These are phyloP conservation scores for Trichoderma aggressivum DNA, from an alignment of 2,329 filamentous ascomycete genomes.

Conservation along the genomic window DNA sequence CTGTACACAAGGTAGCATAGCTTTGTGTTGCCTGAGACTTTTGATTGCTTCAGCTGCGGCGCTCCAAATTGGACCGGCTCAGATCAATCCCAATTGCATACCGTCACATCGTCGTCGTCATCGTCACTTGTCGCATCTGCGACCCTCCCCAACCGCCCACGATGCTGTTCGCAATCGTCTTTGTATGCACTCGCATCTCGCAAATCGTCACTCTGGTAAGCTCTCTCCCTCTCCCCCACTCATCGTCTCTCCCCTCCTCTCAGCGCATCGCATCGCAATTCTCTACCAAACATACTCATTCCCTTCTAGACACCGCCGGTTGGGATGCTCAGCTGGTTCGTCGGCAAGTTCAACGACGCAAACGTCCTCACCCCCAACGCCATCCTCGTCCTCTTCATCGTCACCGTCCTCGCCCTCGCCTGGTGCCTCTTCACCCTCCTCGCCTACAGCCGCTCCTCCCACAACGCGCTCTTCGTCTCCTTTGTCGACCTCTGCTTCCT, in stretches of 20 bases:
- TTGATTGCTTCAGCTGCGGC: background rate
- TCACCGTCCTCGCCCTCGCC: slow-evolving; percentile 58
- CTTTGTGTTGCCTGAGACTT: background rate
- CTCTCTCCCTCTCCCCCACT: background rate
- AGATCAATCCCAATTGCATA: background rate
- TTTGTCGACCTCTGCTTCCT: slow-evolving; percentile 60
- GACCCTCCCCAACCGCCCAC: slow-evolving; percentile 27
- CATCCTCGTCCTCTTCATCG: slow-evolving; percentile 66
- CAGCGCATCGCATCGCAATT: background rate
- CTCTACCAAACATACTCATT: background rate
- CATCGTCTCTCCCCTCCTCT: background rate
- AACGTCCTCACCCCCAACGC: slow-evolving; percentile 60
- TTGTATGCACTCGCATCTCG: slow-evolving; percentile 59
- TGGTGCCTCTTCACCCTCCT: slow-evolving; percentile 65
- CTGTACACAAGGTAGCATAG: no score
- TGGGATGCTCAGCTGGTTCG: slow-evolving; percentile 66
- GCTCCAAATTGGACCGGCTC: background rate
- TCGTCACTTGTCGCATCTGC: background rate
- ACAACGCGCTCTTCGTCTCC: slow-evolving; percentile 59
- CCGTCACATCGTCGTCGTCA: background rate
- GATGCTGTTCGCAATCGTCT: slow-evolving; percentile 63
- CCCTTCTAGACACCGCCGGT: slow-evolving; percentile 56
- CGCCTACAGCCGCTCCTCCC: slow-evolving; percentile 60
- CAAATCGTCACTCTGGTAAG: slow-evolving; percentile 62
- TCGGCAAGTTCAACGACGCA: slow-evolving; percentile 54